These are phyloP conservation scores for Chlorella vulgaris DNA, from an alignment of 139 green algal genomes.

Conservation along the genomic window DNA sequence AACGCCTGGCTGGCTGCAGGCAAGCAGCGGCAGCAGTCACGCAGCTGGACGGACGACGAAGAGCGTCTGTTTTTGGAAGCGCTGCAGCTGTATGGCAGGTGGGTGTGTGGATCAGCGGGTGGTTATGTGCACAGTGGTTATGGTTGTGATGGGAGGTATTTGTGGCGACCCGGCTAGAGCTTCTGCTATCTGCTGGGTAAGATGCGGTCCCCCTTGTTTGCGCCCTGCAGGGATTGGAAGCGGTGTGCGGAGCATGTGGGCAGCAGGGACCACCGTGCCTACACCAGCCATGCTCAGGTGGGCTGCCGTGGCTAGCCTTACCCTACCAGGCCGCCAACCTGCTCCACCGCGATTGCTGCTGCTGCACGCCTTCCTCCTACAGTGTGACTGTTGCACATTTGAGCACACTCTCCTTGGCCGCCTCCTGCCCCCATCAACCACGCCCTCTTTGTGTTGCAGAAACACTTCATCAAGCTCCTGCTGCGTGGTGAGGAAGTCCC, in stretches of 20 bases:
- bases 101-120: constrained; percentile 23
- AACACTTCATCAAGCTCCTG: constrained; percentile 84
- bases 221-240: constrained; percentile 64
- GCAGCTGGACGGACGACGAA: constrained; percentile 76
- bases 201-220: too few species aligned
- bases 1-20: constrained; percentile 19
- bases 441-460: constrained; percentile 50
- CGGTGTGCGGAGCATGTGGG: constrained; percentile 58
- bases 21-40: constrained; percentile 41
- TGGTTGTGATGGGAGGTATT: too few species aligned
- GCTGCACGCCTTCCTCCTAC: neutral
- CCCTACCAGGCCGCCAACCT: neutral
- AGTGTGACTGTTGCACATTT: neutral
- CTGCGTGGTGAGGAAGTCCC: constrained; percentile 75
- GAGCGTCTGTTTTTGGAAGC: constrained; percentile 71
- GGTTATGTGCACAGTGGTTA: neutral
- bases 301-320: constrained; percentile 39
- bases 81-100: constrained; percentile 65
- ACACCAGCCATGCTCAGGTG: constrained; percentile 68
- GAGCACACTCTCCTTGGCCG: too few species aligned
- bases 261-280: constrained; percentile 60
- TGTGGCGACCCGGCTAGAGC: neutral
- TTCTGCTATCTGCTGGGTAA: too few species aligned
- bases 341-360: neutral
- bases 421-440: too few species aligned